Conservation (phyloP, 371 early-diverging fungal species). For the Apophysomyces elegans region DNA sequence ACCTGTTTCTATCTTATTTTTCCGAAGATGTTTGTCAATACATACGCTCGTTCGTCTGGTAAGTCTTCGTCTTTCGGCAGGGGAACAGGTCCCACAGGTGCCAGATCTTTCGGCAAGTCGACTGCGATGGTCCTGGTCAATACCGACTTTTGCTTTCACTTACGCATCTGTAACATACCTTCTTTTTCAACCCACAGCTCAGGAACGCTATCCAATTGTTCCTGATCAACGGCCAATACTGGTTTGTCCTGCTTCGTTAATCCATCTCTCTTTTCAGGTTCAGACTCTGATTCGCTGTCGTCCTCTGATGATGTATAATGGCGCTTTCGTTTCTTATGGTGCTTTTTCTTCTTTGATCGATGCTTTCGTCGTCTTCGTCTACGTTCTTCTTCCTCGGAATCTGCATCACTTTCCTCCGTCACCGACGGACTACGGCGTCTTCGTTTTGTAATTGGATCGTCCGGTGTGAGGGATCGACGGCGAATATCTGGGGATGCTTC, state of each 20-base stretch:
- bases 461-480: slow-evolving; percentile 42
- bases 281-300: slow-evolving; percentile 14
- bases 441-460: slow-evolving; percentile 16
- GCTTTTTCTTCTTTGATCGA: slow-evolving; percentile 17
- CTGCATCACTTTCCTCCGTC: slow-evolving; percentile 3
- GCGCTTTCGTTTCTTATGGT: slow-evolving; percentile 15
- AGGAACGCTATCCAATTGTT: slow-evolving; percentile 46
- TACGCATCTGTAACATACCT: slow-evolving; percentile 23
- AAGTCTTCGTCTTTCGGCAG: slow-evolving; percentile 54
- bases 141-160: background rate
- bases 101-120: slow-evolving; percentile 61
- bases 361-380: slow-evolving; percentile 13
- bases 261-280: slow-evolving; percentile 15
- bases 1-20: background rate
- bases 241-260: slow-evolving; percentile 11
- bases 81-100: slow-evolving; percentile 66
- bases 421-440: slow-evolving; percentile 12
- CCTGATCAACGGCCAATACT: slow-evolving; percentile 33
- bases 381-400: slow-evolving; percentile 11
- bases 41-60: slow-evolving; percentile 58
- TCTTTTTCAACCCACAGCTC: slow-evolving; percentile 70
- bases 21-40: slow-evolving; percentile 10
- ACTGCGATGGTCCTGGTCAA: slow-evolving; percentile 27
- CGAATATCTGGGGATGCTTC: slow-evolving; percentile 64
- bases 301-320: slow-evolving; percentile 16